Percentiles rank a stretch among this genome's conserved stretches.
These are phyloP conservation scores for Sporodiniella umbellata DNA, from an alignment of 371 early-diverging fungal genomes.

Conservation along the genomic window DNA sequence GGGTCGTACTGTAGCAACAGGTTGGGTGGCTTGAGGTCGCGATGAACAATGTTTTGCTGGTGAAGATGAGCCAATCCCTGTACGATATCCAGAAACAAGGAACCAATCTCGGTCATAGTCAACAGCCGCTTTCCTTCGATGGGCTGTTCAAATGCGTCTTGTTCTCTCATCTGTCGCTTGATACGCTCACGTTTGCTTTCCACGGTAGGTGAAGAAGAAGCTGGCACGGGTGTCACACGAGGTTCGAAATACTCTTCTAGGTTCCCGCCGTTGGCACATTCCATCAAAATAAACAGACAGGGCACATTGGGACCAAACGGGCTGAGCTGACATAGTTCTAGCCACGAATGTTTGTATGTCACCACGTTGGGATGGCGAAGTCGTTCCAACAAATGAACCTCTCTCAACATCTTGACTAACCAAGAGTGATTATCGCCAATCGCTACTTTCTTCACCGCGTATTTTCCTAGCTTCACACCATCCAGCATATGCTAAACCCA, in stretches of 20 bases:
- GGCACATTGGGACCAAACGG: conserved; percentile 90
- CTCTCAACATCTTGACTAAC: conserved; percentile 91
- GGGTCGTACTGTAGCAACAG: conserved; percentile 72
- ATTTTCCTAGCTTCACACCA: conserved; percentile 76
- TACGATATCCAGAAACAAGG: conserved; percentile 85
- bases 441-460: conserved; percentile 93
- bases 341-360: conserved; percentile 92
- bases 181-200: conserved; percentile 39
- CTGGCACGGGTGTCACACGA: not conserved
- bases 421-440: conserved; percentile 87
- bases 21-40: conserved; percentile 92
- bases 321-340: conserved; percentile 79
- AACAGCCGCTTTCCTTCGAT: conserved; percentile 42
- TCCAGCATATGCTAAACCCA: conserved; percentile 77
- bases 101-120: conserved; percentile 71
- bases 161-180: conserved; percentile 23
- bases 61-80: conserved; percentile 88
- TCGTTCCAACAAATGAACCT: conserved; percentile 87
- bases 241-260: conserved; percentile 85
- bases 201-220: conserved; percentile 1
- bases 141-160: conserved; percentile 25
- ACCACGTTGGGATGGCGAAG: conserved; percentile 90
- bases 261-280: conserved; percentile 95
- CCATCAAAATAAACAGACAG: conserved; percentile 95
- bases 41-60: conserved; percentile 75